phyloP scores from a whole-genome alignment of 345 rosid species.

The Bruguiera sexangula region DNA sequence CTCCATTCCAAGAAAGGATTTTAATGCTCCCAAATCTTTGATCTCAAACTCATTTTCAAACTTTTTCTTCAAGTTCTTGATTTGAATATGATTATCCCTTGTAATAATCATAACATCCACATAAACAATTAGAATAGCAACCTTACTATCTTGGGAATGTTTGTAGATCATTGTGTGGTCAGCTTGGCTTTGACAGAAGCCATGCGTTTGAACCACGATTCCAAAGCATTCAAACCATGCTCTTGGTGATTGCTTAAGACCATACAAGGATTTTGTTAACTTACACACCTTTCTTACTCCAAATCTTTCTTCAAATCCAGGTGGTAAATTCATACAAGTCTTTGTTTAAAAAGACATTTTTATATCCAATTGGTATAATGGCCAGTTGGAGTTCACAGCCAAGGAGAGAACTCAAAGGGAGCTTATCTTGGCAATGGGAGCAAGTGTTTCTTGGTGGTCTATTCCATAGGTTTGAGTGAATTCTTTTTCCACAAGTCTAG shows the following conservation, averaged over 20 bases:
- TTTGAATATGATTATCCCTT: not conserved
- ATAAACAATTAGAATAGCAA: not conserved
- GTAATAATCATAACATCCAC: no score
- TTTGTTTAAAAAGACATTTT: no score
- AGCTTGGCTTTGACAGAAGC: conserved; percentile 4
- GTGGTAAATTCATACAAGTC: not conserved
- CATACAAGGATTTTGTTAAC: not conserved
- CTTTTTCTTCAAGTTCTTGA: not conserved
- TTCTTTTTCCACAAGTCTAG: not conserved
- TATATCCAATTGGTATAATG: not conserved
- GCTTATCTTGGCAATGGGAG: not conserved
- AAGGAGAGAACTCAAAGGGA: not conserved
- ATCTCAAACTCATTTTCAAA: not conserved
- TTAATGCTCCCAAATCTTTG: no score
- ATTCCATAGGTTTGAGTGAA: conserved; percentile 7
- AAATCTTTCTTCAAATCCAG: not conserved
- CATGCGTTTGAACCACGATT: not conserved
- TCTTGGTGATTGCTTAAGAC: not conserved
- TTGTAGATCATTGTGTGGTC: conserved; percentile 1
- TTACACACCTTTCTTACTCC: not conserved
- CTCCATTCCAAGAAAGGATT: no score
- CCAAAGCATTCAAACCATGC: not conserved
- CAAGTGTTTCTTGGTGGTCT: conserved; percentile 7
- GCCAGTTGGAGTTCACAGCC: not conserved
- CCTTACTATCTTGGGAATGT: not conserved